A percentile compares a stretch with the other conserved stretches of the same genome.
These are phyloP conservation scores for Kodamaea restingae DNA, from an alignment of 805 yeast species.

Conservation along the genomic window DNA sequence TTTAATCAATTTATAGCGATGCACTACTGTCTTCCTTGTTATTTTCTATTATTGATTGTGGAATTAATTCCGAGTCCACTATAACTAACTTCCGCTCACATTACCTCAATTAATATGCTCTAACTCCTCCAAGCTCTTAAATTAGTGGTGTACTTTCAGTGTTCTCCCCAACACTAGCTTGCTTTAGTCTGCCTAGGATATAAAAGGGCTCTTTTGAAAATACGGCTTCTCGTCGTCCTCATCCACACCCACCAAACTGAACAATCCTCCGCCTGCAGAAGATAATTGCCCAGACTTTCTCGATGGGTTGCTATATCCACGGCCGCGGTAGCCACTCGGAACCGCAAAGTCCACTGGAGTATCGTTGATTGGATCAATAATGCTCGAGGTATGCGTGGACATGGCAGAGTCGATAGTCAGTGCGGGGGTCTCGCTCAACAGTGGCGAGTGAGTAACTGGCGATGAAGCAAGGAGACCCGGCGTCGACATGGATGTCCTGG, in stretches of 20 bases:
- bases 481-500: constrained; percentile 7
- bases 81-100: no score
- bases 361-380: constrained; percentile 38
- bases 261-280: constrained; percentile 21
- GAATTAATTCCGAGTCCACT: no score
- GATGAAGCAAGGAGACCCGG: constrained; percentile 19
- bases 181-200: no score
- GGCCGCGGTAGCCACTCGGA: constrained; percentile 8
- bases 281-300: constrained; percentile 20
- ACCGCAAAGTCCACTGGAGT: constrained; percentile 36
- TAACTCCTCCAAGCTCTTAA: no score
- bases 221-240: constrained; percentile 15
- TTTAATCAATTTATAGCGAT: no score
- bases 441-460: constrained; percentile 34
- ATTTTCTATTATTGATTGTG: no score
- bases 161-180: no score
- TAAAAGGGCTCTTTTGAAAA: constrained; percentile 13
- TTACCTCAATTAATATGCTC: no score
- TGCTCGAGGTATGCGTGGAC: constrained; percentile 16
- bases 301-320: constrained; percentile 12
- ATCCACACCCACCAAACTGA: constrained; percentile 18
- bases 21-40: no score
- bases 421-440: constrained; percentile 28
- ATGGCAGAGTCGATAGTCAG: constrained; percentile 20
- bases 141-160: no score